A percentile compares a stretch with the other conserved stretches of the same genome.
phyloP scores from a whole-genome alignment of 768 basidiomycete genomes.

The Lactarius evosmus region DNA sequence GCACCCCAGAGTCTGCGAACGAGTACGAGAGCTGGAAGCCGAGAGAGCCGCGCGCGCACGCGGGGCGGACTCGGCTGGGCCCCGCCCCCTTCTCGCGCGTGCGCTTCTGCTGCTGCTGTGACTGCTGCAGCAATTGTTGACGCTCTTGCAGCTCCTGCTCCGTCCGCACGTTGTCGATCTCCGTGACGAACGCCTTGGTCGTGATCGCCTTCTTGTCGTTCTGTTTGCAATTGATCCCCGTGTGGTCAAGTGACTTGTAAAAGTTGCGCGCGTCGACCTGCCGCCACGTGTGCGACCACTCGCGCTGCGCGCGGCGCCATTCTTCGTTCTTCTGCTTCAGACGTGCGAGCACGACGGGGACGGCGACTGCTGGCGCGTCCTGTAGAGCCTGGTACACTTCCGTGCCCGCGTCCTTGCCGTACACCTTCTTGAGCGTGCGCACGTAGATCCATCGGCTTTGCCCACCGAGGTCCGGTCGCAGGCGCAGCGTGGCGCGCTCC shows the following conservation, averaged over 20 bases:
- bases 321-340: constrained; percentile 95
- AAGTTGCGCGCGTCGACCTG: constrained; percentile 97
- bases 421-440: constrained; percentile 90
- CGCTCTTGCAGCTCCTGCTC: constrained; percentile 33
- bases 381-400: constrained; percentile 87
- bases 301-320: constrained; percentile 90
- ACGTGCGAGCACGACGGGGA: constrained; percentile 86
- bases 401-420: constrained; percentile 70
- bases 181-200: constrained; percentile 73
- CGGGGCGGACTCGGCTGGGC: neutral
- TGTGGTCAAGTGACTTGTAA: constrained; percentile 96
- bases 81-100: neutral
- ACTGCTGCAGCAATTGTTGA: neutral
- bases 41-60: constrained; percentile 46
- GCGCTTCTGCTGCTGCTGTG: constrained; percentile 27
- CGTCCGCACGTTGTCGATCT: constrained; percentile 70
- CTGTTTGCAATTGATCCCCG: constrained; percentile 89
- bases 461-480: constrained; percentile 88
- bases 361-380: constrained; percentile 84
- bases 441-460: constrained; percentile 84
- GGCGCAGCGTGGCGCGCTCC: constrained; percentile 75
- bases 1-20: constrained; percentile 71
- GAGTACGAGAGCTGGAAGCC: constrained; percentile 76
- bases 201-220: constrained; percentile 95
- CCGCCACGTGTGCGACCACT: constrained; percentile 96